Evolutionary conservation across 345 rosid species (phyloP), one percentile per base, ranked within the genome.

Genomic region (Brassica incana): DNA sequence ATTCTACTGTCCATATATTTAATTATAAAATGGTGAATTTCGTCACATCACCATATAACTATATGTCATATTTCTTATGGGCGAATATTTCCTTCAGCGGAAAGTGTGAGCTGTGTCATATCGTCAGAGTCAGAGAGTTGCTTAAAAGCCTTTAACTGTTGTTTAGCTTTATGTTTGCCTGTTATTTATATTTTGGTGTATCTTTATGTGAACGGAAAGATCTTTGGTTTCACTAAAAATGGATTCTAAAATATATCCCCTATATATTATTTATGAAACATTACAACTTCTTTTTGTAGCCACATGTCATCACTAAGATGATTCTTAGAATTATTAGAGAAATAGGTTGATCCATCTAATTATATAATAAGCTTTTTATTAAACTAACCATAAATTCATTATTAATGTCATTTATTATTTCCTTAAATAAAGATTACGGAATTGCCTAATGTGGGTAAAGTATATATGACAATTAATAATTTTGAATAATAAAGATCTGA

Each of bases 111-210:
- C 23, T 73, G 40, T 59, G 73, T 45, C 77, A 67, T 45, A 45
- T 78, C 56, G 36, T 43, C 38, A 72, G 50, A 65, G 68, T 45
- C 40, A 73, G 52, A 66, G 68, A 71, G 58, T 40, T 40, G 45
- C 33, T 71, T 29, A 59, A 48, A 56, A 29, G 45, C 59, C 29
- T 67, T 63, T 10, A 29, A 43, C 56, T 65, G 32, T 64, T 56
- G 72, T 56, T 38, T 11, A 5, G 65, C 29, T 61, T 60, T 15
- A 58, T 33, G 73, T 59, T 67, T 73, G 76, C 45, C 11, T 73
- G 59, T n/a, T 56, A 2, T 35, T 67, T 40, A n/a, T 35, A 27
- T 58, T 58, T 12, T 25, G 12, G 35, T 61, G 15, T 25, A 23
- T 11, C 20, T 5, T 75, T 32, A 40, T 23, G 11, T 54, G 65